Evolutionary conservation across 2,329 filamentous ascomycete species (phyloP).

Genomic region (Aspergillus nomiae): DNA sequence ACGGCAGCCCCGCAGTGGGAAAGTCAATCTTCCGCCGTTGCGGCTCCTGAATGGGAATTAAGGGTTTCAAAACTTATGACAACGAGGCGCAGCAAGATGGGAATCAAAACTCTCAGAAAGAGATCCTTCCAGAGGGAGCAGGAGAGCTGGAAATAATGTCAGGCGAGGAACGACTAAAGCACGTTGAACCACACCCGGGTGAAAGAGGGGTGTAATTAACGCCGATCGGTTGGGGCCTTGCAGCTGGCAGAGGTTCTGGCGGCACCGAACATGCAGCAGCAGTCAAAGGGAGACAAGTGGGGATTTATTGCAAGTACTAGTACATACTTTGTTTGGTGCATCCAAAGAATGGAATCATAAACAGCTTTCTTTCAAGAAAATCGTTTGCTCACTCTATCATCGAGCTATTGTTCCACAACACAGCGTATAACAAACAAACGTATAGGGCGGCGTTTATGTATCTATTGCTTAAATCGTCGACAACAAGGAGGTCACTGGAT

Average conservation of each 20-base stretch:
- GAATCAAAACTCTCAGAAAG: slow-evolving; percentile 5
- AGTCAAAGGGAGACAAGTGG: background rate
- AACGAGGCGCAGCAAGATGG: slow-evolving; percentile 5
- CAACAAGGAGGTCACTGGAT: background rate
- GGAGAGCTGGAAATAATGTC: slow-evolving; percentile 10
- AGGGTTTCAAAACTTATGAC: background rate
- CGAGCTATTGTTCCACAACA: background rate
- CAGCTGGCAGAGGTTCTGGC: background rate
- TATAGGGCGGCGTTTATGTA: background rate
- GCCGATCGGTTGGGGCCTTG: background rate
- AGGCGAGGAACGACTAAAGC: slow-evolving; percentile 2
- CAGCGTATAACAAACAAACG: background rate
- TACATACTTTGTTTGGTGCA: background rate
- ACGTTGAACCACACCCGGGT: background rate
- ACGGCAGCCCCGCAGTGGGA: slow-evolving; percentile 19
- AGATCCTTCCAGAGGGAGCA: background rate
- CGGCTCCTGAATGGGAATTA: slow-evolving; percentile 4
- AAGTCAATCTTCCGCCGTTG: slow-evolving; percentile 12
- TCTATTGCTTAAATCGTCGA: background rate
- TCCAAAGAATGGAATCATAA: background rate
- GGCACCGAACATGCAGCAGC: background rate
- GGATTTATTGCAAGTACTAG: background rate
- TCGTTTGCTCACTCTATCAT: background rate
- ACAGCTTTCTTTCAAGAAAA: background rate
- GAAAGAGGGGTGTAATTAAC: background rate